Evolutionary conservation across 2,329 filamentous ascomycete genomes (phyloP), one percentile per base, ranked within the genome.

Genomic region (Pseudocercospora fijiensis): DNA sequence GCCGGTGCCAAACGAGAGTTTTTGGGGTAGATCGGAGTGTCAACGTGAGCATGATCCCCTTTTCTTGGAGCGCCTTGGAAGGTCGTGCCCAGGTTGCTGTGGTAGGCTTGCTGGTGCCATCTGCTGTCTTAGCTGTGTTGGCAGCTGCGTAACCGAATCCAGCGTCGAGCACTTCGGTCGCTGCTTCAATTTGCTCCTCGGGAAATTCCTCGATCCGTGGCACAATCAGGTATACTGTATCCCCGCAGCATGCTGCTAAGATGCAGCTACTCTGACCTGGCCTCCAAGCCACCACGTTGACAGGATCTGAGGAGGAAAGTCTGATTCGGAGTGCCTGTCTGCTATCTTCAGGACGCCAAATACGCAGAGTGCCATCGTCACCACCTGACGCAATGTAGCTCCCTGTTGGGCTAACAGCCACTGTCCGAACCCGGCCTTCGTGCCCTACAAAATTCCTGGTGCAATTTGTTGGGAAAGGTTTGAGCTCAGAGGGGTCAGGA

Each of bases 141-240:
- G 86, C 87, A 16, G 91, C 85, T n/a, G 91, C 92, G 73, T 96
- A 93, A 57, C 95, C 95, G 80, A 95, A 99, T n/a, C 95, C 95
- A 64, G 87, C 88, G 75, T 96, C 91, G 43, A 98, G 79, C 20
- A 93, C 75, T 16, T 91, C 90, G 60, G 90, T 85, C 76, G 91
- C 93, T 10, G 86, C 82, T 72, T 88, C 85, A 75, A 94, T 90
- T 6, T 90, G 79, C 71, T 74, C 74, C 7, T 72, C 73, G 20
- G 67, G 59, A 52, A 70, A 69, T 6, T 73, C 60, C 41, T 68
- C 67, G 26, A 64, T 33, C 43, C 67, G 66, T 7, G 81, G 95
- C 4, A 96, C 85, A 68, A 94, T 88, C 69, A 99, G 85, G 82
- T 90, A 96, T 45, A 98, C 81, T 64, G 90, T 88, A 72, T 98